Percentiles rank a stretch among this genome's conserved stretches.
Conservation (phyloP, 305 asterid genomes). For the Fraxinus greggii region DNA sequence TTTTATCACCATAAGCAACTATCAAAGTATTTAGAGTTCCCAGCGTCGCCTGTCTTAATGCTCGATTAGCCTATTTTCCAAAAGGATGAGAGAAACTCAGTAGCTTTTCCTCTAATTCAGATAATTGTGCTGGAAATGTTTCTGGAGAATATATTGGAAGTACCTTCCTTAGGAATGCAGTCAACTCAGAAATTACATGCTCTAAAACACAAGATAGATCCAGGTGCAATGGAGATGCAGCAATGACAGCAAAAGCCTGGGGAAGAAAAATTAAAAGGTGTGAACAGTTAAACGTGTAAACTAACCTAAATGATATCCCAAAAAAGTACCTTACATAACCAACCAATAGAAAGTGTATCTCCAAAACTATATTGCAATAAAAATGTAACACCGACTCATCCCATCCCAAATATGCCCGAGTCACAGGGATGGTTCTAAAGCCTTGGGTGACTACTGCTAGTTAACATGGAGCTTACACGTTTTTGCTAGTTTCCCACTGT, state of each 20-base stretch:
- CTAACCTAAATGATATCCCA: background rate
- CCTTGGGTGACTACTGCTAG: background rate
- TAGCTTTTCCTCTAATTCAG: constrained; percentile 16
- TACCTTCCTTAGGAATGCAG: constrained; percentile 96
- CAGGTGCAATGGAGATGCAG: constrained; percentile 90
- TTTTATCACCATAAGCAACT: constrained; percentile 91
- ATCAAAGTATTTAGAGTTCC: constrained; percentile 91
- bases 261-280: constrained; percentile 21
- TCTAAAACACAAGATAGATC: constrained; percentile 85
- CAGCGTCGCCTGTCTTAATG: constrained; percentile 89
- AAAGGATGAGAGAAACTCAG: constrained; percentile 26
- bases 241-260: constrained; percentile 98
- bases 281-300: constrained; percentile 7
- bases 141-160: constrained; percentile 14
- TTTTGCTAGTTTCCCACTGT: background rate
- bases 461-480: background rate
- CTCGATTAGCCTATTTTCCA: constrained; percentile 84
- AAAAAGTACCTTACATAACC: background rate
- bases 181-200: constrained; percentile 88
- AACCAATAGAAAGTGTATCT: background rate
- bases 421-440: background rate
- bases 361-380: background rate
- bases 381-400: background rate
- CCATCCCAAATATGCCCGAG: background rate
- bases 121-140: background rate